Conservation (phyloP, 2,329 filamentous ascomycete species). For the Tolypocladium amazonense region DNA sequence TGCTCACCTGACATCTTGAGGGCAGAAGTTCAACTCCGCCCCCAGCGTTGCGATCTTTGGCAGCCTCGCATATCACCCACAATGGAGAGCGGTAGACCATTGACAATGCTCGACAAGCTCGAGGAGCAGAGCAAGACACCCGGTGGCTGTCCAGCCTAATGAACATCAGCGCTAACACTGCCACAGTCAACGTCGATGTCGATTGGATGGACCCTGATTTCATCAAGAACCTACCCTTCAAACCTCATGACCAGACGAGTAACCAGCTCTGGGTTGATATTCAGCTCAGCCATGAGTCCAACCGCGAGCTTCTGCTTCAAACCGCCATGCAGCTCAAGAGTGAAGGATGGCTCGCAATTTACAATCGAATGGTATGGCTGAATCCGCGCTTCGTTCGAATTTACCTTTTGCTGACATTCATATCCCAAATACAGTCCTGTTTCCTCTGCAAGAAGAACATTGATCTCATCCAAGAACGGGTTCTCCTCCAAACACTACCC, state of each 20-base stretch:
- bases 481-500: constrained; percentile 36
- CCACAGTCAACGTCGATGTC: constrained; percentile 36
- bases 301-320: constrained; percentile 28
- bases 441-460: constrained; percentile 36
- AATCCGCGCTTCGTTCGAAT: neutral
- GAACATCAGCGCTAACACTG: neutral
- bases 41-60: neutral
- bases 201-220: constrained; percentile 41
- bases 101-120: constrained; percentile 32
- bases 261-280: constrained; percentile 39
- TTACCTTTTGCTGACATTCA: neutral
- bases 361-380: constrained; percentile 29
- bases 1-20: neutral
- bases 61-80: too few relatives aligned
- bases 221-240: constrained; percentile 31
- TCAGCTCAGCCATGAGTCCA: constrained; percentile 31
- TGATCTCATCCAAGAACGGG: constrained; percentile 32
- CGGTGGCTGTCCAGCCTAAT: neutral
- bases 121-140: constrained; percentile 24
- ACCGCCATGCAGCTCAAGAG: constrained; percentile 31
- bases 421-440: constrained; percentile 20
- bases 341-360: constrained; percentile 35
- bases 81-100: constrained; percentile 19
- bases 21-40: neutral
- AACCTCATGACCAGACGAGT: constrained; percentile 36